Conservation (phyloP, 139 green algal species). For the Auxenochlorella pyrenoidosa region DNA sequence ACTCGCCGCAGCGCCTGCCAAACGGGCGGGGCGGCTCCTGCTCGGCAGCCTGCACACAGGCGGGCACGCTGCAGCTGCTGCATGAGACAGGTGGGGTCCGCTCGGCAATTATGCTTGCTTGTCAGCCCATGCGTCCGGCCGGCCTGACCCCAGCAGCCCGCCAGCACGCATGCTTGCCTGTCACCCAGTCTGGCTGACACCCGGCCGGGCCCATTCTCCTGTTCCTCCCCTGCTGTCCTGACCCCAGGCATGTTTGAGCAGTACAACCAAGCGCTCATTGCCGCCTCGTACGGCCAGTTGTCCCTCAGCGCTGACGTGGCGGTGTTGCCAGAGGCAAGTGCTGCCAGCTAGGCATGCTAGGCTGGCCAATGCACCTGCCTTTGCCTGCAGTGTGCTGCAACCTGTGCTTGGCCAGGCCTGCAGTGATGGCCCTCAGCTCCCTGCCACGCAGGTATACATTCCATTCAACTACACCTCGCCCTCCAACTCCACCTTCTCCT, state of each 20-base stretch:
- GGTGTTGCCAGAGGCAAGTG: constrained; percentile 43
- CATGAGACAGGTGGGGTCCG: constrained; percentile 10
- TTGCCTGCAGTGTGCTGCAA: background rate
- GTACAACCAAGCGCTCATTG: constrained; percentile 57
- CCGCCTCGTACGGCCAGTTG: constrained; percentile 61
- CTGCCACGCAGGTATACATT: background rate
- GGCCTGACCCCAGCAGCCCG: too few species aligned
- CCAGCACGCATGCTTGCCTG: too few species aligned
- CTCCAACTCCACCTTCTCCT: constrained; percentile 2
- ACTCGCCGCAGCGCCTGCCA: constrained; percentile 36
- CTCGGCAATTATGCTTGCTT: background rate
- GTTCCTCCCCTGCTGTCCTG: background rate
- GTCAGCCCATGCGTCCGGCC: too few species aligned
- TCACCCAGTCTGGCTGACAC: too few species aligned
- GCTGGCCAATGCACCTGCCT: background rate
- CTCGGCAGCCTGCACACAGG: constrained; percentile 61
- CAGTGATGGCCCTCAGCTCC: too few species aligned
- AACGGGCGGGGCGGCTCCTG: constrained; percentile 24
- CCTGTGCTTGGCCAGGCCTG: too few species aligned
- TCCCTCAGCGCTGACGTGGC: constrained; percentile 46
- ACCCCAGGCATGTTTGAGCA: constrained; percentile 49
- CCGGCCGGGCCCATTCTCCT: too few species aligned
- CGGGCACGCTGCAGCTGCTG: constrained; percentile 45
- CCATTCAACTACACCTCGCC: background rate
- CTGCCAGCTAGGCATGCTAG: background rate